phyloP scores from a whole-genome alignment of 2,329 filamentous ascomycete genomes.

The Berkeleyomyces basicola region DNA sequence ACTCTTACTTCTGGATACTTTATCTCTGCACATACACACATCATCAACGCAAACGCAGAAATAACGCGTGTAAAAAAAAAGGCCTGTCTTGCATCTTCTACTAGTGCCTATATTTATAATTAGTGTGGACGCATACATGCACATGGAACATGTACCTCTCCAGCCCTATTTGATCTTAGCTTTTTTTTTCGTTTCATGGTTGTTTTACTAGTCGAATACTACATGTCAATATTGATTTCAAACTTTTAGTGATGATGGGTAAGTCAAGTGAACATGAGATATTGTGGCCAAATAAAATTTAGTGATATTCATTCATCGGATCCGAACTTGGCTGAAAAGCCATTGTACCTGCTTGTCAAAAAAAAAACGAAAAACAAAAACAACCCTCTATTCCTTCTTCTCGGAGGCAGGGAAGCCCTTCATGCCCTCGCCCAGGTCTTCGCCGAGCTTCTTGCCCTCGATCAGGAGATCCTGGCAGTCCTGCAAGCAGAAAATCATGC shows the following conservation, averaged over 20 bases:
- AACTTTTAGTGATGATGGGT: neutral
- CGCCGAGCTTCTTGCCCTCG: constrained; percentile 6
- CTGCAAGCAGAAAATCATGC: constrained; percentile 29
- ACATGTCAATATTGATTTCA: constrained; percentile 1
- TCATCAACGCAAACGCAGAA: too few species aligned
- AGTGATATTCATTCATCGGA: neutral
- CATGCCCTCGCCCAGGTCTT: constrained; percentile 9
- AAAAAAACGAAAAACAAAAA: neutral
- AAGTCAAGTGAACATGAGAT: too few species aligned
- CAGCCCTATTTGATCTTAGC: neutral
- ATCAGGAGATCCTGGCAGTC: constrained; percentile 17
- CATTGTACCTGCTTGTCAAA: neutral
- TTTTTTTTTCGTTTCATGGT: constrained; percentile 12
- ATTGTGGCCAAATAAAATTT: too few species aligned
- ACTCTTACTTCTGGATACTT: neutral
- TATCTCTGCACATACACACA: neutral
- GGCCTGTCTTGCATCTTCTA: neutral
- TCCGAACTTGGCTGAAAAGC: neutral
- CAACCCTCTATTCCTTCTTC: neutral
- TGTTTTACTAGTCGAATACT: constrained; percentile 19
- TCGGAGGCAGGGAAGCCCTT: neutral
- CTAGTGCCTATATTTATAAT: neutral
- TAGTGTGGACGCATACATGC: neutral
- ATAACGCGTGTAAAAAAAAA: too few species aligned
- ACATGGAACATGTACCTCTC: neutral